Conservation (phyloP, 768 basidiomycete species). For the Psilocybe cyanescens region DNA sequence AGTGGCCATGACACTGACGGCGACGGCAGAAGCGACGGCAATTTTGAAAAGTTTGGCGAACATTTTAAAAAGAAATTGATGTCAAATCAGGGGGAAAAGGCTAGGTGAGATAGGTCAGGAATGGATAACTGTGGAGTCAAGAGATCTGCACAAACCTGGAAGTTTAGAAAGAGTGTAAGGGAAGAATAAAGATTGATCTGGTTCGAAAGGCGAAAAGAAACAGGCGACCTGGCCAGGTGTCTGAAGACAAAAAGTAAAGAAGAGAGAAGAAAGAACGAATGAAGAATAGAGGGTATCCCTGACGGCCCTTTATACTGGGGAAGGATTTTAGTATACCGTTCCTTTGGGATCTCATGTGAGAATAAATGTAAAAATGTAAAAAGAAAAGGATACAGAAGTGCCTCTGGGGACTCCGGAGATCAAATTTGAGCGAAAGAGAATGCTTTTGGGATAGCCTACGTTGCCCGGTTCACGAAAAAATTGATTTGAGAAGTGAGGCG, state of each 20-base stretch:
- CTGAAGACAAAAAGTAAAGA: slow-evolving; percentile 27
- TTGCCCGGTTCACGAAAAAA: neutral
- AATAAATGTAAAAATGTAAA: neutral
- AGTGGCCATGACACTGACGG: slow-evolving; percentile 30
- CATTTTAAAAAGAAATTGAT: slow-evolving; percentile 30
- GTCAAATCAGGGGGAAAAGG: slow-evolving; percentile 21
- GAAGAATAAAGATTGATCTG: slow-evolving; percentile 29
- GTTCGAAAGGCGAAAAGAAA: slow-evolving; percentile 28
- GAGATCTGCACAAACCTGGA: slow-evolving; percentile 21
- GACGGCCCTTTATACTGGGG: slow-evolving; percentile 11
- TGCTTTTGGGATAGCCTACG: neutral
- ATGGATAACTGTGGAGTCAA: neutral
- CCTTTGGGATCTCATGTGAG: neutral
- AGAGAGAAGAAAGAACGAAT: slow-evolving; percentile 31
- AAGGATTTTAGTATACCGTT: neutral
- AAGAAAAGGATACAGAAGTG: neutral
- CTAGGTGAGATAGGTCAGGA: slow-evolving; percentile 6
- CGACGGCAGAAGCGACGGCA: slow-evolving; percentile 32
- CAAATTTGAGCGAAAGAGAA: neutral
- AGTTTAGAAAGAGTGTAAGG: slow-evolving; percentile 23
- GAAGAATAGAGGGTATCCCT: slow-evolving; percentile 10
- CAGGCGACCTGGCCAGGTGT: slow-evolving; percentile 40
- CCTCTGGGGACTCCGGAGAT: neutral
- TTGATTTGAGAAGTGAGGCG: neutral
- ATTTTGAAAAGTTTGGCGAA: slow-evolving; percentile 37